These are phyloP conservation scores for Fusarium veterinarium DNA, from an alignment of 2,329 filamentous ascomycete genomes.

Conservation along the genomic window DNA sequence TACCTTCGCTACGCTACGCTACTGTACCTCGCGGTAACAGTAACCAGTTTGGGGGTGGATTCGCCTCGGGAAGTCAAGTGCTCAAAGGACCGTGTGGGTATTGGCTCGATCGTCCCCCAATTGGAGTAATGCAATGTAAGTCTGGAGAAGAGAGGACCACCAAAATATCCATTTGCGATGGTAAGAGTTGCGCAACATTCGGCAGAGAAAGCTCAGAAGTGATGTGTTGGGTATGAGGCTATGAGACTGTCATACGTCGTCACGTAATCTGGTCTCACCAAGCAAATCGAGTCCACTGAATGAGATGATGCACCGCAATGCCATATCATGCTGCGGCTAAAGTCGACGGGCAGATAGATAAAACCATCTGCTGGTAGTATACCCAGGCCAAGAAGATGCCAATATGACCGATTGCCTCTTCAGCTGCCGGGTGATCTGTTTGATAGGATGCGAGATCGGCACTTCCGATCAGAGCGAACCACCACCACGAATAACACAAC, in stretches of 20 bases:
- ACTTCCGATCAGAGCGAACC: conserved; percentile 24
- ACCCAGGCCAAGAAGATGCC: not conserved
- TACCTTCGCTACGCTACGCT: conserved; percentile 1
- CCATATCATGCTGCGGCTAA: not conserved
- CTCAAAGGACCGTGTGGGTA: conserved; percentile 36
- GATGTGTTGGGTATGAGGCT: not conserved
- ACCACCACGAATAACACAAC: not conserved
- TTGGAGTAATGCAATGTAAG: conserved; percentile 34
- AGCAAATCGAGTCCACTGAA: not conserved
- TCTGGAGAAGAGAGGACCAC: conserved; percentile 24
- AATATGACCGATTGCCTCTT: conserved; percentile 15
- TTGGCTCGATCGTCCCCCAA: conserved; percentile 43
- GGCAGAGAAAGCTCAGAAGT: conserved; percentile 15
- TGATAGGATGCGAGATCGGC: conserved; percentile 37
- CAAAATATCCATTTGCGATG: conserved; percentile 2
- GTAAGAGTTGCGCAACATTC: conserved; percentile 18
- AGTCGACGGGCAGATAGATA: not conserved
- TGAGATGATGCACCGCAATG: not conserved
- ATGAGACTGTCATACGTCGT: not conserved
- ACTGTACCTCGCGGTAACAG: not conserved
- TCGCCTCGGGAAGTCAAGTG: conserved; percentile 44
- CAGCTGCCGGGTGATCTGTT: conserved; percentile 23
- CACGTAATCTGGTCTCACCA: not conserved
- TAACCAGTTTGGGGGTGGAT: conserved; percentile 45
- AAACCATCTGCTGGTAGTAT: not conserved